Percentiles rank a stretch among this genome's conserved stretches.
These are phyloP conservation scores for Bifiguratus adelaidae DNA, from an alignment of 192 early-diverging fungal species.

Conservation along the genomic window DNA sequence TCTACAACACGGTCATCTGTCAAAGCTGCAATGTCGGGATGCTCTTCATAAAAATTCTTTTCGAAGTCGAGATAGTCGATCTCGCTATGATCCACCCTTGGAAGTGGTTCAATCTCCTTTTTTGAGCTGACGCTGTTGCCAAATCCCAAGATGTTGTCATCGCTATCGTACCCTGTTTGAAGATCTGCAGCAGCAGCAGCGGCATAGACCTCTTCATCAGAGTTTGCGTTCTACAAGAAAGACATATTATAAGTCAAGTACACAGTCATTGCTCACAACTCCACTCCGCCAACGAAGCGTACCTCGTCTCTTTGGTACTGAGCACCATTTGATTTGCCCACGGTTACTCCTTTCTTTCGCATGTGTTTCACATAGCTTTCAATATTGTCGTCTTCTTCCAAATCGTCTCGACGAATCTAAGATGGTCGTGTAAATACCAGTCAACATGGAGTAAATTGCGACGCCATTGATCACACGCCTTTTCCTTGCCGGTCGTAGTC, in stretches of 20 bases:
- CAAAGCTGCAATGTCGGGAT: constrained; percentile 58
- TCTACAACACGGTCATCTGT: constrained; percentile 34
- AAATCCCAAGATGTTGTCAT: constrained; percentile 15
- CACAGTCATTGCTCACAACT: not conserved
- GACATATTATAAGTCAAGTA: not conserved
- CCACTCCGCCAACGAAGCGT: not conserved
- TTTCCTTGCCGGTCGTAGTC: constrained; percentile 35
- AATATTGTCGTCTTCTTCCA: constrained; percentile 68
- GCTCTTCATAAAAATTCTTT: constrained; percentile 74
- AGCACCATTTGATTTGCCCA: constrained; percentile 43
- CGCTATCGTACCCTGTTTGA: constrained; percentile 18
- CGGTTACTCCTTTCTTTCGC: constrained; percentile 60
- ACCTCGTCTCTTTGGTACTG: constrained; percentile 30
- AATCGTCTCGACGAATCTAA: constrained; percentile 45
- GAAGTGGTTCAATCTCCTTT: constrained; percentile 59
- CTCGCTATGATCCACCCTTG: constrained; percentile 48
- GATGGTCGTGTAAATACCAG: not conserved
- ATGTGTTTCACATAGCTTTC: constrained; percentile 68
- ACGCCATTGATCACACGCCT: constrained; percentile 6
- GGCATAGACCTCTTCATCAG: constrained; percentile 80
- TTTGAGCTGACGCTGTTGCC: constrained; percentile 18
- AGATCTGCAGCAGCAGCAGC: constrained; percentile 60
- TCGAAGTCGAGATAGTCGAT: constrained; percentile 61
- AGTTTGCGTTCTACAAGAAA: constrained; percentile 40
- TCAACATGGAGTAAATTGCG: not conserved